phyloP scores from a whole-genome alignment of 768 basidiomycete species.

The Boletus barrowsii region DNA sequence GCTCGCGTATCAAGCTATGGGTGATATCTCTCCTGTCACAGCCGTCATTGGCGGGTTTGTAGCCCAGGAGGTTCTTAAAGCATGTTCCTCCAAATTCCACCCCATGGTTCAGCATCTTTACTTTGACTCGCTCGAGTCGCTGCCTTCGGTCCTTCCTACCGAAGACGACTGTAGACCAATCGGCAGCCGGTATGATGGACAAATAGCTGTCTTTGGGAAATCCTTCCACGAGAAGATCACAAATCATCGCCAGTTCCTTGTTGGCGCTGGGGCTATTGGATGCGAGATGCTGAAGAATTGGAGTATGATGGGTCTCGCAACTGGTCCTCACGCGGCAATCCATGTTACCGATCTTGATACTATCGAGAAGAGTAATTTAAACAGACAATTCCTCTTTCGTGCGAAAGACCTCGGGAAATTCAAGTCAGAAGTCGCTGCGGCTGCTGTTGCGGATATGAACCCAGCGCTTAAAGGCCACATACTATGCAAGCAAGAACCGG shows the following conservation, averaged over 20 bases:
- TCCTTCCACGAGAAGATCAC: slow-evolving; percentile 89
- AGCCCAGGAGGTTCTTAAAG: slow-evolving; percentile 96
- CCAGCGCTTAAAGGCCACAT: slow-evolving; percentile 86
- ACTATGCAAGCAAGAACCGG: slow-evolving; percentile 84
- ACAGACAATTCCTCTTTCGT: slow-evolving; percentile 97
- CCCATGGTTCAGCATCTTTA: slow-evolving; percentile 94
- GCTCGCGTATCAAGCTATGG: slow-evolving; percentile 86
- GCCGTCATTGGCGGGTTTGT: slow-evolving; percentile 97
- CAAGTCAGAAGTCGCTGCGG: slow-evolving; percentile 92
- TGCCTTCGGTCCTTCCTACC: slow-evolving; percentile 70
- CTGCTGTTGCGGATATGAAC: slow-evolving; percentile 95
- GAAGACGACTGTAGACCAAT: slow-evolving; percentile 82
- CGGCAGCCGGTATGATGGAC: slow-evolving; percentile 86
- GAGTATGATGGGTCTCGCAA: slow-evolving; percentile 96
- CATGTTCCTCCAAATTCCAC: slow-evolving; percentile 96
- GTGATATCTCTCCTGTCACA: slow-evolving; percentile 84
- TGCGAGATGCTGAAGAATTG: slow-evolving; percentile 99
- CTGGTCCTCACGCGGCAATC: slow-evolving; percentile 74
- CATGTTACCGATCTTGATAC: slow-evolving; percentile 97
- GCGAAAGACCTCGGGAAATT: slow-evolving; percentile 95
- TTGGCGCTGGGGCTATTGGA: slow-evolving; percentile 98
- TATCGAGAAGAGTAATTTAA: slow-evolving; percentile 98
- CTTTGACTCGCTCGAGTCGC: slow-evolving; percentile 95
- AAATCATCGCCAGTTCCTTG: slow-evolving; percentile 90
- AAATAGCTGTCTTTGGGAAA: slow-evolving; percentile 95